Evolutionary conservation across 768 basidiomycete species (phyloP), one percentile per base, ranked within the genome.

Genomic region (Gautieria morchelliformis): DNA sequence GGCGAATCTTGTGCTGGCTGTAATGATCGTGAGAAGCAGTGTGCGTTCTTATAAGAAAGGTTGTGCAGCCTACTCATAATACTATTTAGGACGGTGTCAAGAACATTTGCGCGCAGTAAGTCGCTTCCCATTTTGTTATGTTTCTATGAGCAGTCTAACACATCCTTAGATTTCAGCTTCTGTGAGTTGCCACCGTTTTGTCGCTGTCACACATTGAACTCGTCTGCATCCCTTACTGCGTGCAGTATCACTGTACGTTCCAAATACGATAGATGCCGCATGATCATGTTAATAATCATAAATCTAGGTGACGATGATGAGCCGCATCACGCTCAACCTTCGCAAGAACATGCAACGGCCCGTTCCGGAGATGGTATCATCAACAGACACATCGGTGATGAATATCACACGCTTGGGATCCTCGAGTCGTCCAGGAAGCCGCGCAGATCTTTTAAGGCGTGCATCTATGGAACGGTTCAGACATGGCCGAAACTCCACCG

Each of bases 241-340:
- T 10, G 32, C 24, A 49, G 48, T 9, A 49, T 49, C 4, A 49
- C 48, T 8, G 48, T 33, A 24, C 45, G 45, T 46, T 17, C 24
- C 9, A 2, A 19, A 46, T 27, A 27, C 3, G 9, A 14, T 27
- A 37, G 45, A 19, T 46, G 19, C 17, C 10, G 24, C 48, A 11
- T 49, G 32, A n/a, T 8, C 17, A 44, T 44, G 12, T 41, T 41
- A n/a, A 44, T 5, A 44, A 44, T 2, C 33, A 19, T 54, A 48
- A 9, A 14, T 44, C 35, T 63, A 78, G 68, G 80, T 85, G 11
- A 73, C 81, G 0, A 85, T 84, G 80, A 83, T 84, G 76, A 84
- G 82, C 3, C 76, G 84, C 8, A 84, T 85, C 50, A 84, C 83
- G 1, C 74, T 85, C 24, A 80, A 78, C 64, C 72, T 85, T 10